Percentiles rank a stretch among this genome's conserved stretches.
Conservation (phyloP, 2,329 filamentous ascomycete species). For the Paraphaeosphaeria minitans region DNA sequence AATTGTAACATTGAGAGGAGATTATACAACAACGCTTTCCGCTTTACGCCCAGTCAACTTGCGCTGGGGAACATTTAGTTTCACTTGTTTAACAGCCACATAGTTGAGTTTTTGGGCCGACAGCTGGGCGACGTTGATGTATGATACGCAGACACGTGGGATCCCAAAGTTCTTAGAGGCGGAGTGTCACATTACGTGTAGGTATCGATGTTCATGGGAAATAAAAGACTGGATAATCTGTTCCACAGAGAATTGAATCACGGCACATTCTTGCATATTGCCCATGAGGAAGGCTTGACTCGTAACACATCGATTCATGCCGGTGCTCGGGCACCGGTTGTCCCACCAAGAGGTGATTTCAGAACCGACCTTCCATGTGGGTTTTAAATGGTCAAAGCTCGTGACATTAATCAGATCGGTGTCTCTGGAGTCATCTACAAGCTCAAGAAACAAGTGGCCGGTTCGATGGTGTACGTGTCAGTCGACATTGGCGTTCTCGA, state of each 20-base stretch:
- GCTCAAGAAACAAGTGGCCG: conserved; percentile 57
- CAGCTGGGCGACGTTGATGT: neutral
- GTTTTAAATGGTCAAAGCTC: conserved; percentile 62
- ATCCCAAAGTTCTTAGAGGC: conserved; percentile 60
- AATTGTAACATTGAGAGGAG: conserved; percentile 60
- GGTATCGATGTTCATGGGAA: conserved; percentile 26
- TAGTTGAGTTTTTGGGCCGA: conserved; percentile 38
- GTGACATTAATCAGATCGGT: conserved; percentile 59
- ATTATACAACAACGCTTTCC: conserved; percentile 62
- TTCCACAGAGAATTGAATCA: conserved; percentile 58
- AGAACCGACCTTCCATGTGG: conserved; percentile 64
- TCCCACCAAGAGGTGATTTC: conserved; percentile 57
- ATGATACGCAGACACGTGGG: conserved; percentile 57
- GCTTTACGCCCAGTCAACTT: conserved; percentile 56
- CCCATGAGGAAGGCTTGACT: conserved; percentile 66
- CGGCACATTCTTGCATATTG: conserved; percentile 66
- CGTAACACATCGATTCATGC: conserved; percentile 64
- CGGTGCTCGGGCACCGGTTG: conserved; percentile 63
- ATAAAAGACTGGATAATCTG: conserved; percentile 9
- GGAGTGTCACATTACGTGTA: conserved; percentile 65
- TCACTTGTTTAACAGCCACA: conserved; percentile 64
- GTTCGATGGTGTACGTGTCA: conserved; percentile 60
- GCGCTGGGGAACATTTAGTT: conserved; percentile 60
- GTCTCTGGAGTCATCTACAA: conserved; percentile 54
- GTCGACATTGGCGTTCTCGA: conserved; percentile 64